Evolutionary conservation across 192 early-diverging fungal species (phyloP).

Genomic region (Pilobolus umbonatus): DNA sequence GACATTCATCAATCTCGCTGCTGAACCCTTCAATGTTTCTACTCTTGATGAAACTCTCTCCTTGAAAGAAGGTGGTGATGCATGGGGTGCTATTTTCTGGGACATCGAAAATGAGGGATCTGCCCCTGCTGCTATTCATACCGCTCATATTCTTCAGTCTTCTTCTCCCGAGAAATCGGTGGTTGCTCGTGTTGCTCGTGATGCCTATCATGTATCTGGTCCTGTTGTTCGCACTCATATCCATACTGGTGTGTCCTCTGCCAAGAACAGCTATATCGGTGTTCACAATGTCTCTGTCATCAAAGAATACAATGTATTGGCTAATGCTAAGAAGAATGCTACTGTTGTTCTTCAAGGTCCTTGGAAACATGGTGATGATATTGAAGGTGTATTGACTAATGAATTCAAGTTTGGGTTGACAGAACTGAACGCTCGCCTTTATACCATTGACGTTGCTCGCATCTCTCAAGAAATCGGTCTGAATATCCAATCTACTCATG

Average conservation of each 20-base stretch:
- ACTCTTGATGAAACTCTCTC: slow-evolving; percentile 8
- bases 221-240: slow-evolving; percentile 51
- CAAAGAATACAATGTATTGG: slow-evolving; percentile 56
- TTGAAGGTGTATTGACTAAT: slow-evolving; percentile 61
- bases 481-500: slow-evolving; percentile 45
- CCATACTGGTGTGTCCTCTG: slow-evolving; percentile 25
- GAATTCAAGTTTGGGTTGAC: slow-evolving; percentile 55
- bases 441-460: slow-evolving; percentile 57
- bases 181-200: slow-evolving; percentile 41
- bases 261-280: slow-evolving; percentile 47
- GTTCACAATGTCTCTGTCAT: slow-evolving; percentile 60
- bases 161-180: slow-evolving; percentile 20
- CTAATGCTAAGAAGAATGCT: slow-evolving; percentile 43
- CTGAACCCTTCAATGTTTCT: slow-evolving; percentile 19
- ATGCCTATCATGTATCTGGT: slow-evolving; percentile 56
- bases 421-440: slow-evolving; percentile 48
- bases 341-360: slow-evolving; percentile 61
- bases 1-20: slow-evolving; percentile 27
- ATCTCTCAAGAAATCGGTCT: slow-evolving; percentile 56
- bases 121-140: slow-evolving; percentile 26
- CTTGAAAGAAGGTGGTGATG: slow-evolving; percentile 2
- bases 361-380: slow-evolving; percentile 60
- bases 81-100: slow-evolving; percentile 29
- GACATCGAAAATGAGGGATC: slow-evolving; percentile 23
- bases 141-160: slow-evolving; percentile 38